Base-by-base conservation (phyloP, 306 rosid genomes). In the Luffa acutangula region DNA sequence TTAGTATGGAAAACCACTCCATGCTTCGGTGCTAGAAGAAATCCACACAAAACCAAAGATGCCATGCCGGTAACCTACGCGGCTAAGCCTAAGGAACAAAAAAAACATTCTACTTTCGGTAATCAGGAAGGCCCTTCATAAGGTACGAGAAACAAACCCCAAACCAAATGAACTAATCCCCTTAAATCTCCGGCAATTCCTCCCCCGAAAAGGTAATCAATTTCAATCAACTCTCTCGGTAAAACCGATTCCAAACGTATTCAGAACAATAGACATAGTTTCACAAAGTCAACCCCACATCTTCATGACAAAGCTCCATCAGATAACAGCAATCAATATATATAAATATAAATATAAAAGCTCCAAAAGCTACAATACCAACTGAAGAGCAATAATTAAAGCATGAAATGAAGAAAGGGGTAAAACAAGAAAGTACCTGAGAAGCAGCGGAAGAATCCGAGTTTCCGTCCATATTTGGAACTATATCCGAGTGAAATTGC, bases 381-480 rank as follows among this genome's bases (percentile, higher is more conserved):
- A 34, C 10, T 11, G 31, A 39, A 6, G 46, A 13, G 49, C 15
- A 41, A 14, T 34, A 5, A 59, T 18, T 9, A 33, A 34, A 78
- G 21, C 15, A 78, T 14, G 41, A 43, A 62, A 31, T 4, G 9
- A 57, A 54, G 49, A 46, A 4, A 25, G 37, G 8, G 33, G 71
- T 2, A 12, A 60, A 74, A 33, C 13, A 43, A 77, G 41, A 34
- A 9, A 6, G 76, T 85, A 95, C 98, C 97, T 2, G 98, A 87
- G 78, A 84, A 84, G 85, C 98, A 95, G 20, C 90, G 93, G 84
- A 83, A 45, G 66, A 89, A 49, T 53, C 81, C 49, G 52, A 65
- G 17, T 10, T 51, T 62, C 64, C 80, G 81, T 18, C 46, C 41
- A 63, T 86, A 59, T 33, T 79, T 80, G 36, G 84, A 83, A 34